Conservation (phyloP, 2,329 filamentous ascomycete species). For the Penicillium sp. region DNA sequence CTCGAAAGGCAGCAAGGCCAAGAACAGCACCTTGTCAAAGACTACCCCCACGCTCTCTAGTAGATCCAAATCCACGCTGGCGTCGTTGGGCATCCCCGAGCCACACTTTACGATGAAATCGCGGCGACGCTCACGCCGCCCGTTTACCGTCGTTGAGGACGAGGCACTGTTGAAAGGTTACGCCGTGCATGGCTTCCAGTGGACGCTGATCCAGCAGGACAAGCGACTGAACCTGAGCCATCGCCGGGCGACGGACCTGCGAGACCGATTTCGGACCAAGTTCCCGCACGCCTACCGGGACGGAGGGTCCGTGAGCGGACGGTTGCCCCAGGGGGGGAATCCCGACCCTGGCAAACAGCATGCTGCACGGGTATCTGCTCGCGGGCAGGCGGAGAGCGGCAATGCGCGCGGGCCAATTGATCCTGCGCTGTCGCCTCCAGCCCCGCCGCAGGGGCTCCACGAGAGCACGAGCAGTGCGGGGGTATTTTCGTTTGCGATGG, state of each 20-base stretch:
- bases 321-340: too few relatives aligned
- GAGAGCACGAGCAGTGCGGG: too few relatives aligned
- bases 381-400: too few relatives aligned
- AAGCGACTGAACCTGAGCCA: constrained; percentile 43
- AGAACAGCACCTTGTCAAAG: too few relatives aligned
- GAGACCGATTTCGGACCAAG: constrained; percentile 54
- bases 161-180: constrained; percentile 52
- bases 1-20: too few relatives aligned
- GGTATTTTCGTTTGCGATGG: constrained; percentile 17
- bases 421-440: constrained; percentile 26
- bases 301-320: constrained; percentile 33
- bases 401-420: too few relatives aligned
- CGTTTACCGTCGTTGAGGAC: constrained; percentile 52
- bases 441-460: too few relatives aligned
- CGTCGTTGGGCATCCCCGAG: constrained; percentile 42
- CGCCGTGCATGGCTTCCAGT: constrained; percentile 50
- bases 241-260: constrained; percentile 50
- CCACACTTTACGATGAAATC: constrained; percentile 42
- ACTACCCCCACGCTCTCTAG: constrained; percentile 24
- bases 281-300: constrained; percentile 50
- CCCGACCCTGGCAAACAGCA: too few relatives aligned
- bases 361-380: too few relatives aligned
- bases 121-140: constrained; percentile 47
- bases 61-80: constrained; percentile 28
- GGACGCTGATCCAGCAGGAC: constrained; percentile 53